Conservation (phyloP, 163 green algal genomes). For the Coccomyxa subellipsoidea region DNA sequence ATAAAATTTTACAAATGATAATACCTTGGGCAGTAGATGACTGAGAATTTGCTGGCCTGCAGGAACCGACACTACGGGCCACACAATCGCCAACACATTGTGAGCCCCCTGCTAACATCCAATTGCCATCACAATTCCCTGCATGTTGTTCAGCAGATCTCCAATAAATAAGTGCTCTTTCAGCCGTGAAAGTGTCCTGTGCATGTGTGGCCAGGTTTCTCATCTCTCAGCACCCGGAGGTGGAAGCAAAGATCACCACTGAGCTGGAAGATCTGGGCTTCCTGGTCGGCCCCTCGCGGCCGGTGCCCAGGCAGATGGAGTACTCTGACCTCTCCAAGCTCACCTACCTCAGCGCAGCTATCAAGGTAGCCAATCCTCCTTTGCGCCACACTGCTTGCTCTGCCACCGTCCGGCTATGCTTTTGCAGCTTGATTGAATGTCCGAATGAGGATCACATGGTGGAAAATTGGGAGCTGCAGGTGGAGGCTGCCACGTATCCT, state of each 20-base stretch:
- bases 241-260: slow-evolving; percentile 34
- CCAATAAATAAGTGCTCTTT: no score
- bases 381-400: not conserved
- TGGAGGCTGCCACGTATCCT: no score
- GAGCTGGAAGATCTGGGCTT: slow-evolving; percentile 47
- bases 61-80: slow-evolving; percentile 51
- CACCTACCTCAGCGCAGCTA: slow-evolving; percentile 13
- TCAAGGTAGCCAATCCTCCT: slow-evolving; percentile 19
- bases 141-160: no score
- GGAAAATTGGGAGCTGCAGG: no score
- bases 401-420: no score
- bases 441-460: no score
- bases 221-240: slow-evolving; percentile 64
- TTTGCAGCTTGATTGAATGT: no score
- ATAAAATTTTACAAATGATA: no score
- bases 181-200: no score
- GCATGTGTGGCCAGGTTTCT: slow-evolving; percentile 38
- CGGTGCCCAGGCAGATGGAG: slow-evolving; percentile 9
- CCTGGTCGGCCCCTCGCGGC: slow-evolving; percentile 26
- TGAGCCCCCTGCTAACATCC: slow-evolving; percentile 12
- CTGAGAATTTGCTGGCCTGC: no score
- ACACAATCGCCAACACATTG: slow-evolving; percentile 48
- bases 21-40: no score
- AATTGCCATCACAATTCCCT: not conserved
- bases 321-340: slow-evolving; percentile 27